Conservation (phyloP, 306 rosid genomes). For the Trifolium dubium region DNA sequence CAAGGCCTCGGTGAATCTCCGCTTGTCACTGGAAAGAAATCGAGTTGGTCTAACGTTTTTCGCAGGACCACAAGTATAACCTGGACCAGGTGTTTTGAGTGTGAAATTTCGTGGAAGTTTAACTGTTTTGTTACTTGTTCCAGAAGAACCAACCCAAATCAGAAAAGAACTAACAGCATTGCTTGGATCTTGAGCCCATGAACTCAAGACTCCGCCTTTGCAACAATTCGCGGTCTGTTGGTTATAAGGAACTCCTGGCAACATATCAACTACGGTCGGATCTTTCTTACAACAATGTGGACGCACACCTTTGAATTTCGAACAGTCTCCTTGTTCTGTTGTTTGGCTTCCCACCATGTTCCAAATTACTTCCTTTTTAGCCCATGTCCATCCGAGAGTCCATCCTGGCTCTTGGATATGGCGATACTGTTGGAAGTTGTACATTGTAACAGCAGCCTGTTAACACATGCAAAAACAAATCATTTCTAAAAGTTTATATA, state of each 20-base stretch:
- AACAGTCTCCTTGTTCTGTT: slow-evolving; percentile 96
- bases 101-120: slow-evolving; percentile 80
- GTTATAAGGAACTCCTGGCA: slow-evolving; percentile 94
- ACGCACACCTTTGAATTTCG: slow-evolving; percentile 67
- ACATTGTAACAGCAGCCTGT: slow-evolving; percentile 94
- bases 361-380: slow-evolving; percentile 96
- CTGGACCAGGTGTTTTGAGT: slow-evolving; percentile 84
- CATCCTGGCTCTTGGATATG: slow-evolving; percentile 93
- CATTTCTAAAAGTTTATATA: background rate
- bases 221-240: slow-evolving; percentile 96
- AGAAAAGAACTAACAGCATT: slow-evolving; percentile 86
- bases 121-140: slow-evolving; percentile 88
- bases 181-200: slow-evolving; percentile 83
- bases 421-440: slow-evolving; percentile 93
- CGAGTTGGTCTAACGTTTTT: slow-evolving; percentile 67
- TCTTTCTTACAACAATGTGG: slow-evolving; percentile 95
- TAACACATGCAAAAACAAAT: slow-evolving; percentile 33
- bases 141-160: slow-evolving; percentile 91
- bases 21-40: slow-evolving; percentile 68
- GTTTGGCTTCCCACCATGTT: slow-evolving; percentile 89
- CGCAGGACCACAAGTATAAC: slow-evolving; percentile 90
- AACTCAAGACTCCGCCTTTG: slow-evolving; percentile 83
- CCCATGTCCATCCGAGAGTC: slow-evolving; percentile 97
- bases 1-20: slow-evolving; percentile 86
- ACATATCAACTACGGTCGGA: slow-evolving; percentile 86